Base-by-base conservation (phyloP, 1,284 basidiomycete species). In the Ceratobasidium sp. region DNA sequence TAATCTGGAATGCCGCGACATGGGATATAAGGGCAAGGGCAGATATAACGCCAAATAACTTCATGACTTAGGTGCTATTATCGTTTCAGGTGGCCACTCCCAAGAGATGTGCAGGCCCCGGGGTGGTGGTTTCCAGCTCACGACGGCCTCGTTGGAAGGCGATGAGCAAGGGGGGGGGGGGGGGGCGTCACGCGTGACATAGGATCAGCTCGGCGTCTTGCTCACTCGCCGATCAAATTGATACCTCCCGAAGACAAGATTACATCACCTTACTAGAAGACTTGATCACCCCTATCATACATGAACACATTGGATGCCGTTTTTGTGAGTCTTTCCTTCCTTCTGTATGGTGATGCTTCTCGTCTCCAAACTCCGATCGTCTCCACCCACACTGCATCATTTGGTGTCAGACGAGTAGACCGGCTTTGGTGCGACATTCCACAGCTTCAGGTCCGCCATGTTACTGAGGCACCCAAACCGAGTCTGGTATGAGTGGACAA, bases 1-100 rank as follows among this genome's bases (percentile, higher is more conserved):
- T 49, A 27, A 70, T 54, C 47, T 73, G 47, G 43, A 50, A 73
- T 7, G 32, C 72, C 45, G 53, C 35, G 43, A 34, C 71, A 32
- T 60, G 3, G 0, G 68, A 27, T 6, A 68, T 22, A 27, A 62
- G 22, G n/a, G 69, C 70, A 27, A 64, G 40, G 15, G 29, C 50
- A 7, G n/a, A 5, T 8, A 49, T 40, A 38, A 67, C 53, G 62
- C 62, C 34, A 27, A 42, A 40, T n/a, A 67, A 50, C 62, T 67
- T 67, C 62, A 67, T 67, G 17, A 38, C 38, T 45, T 5, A 43
- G 32, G 15, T 58, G 38, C 17, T 8, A 17, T 8, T 40, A 40
- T 40, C 38, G 38, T 40, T 7, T 17, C 17, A 40, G 38, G 38
- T 17, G 17, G 38, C 38, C 17, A 17, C 8, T 40, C 38, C 27